Conservation (phyloP, 2,329 filamentous ascomycete species). For the Parastagonospora avenae region DNA sequence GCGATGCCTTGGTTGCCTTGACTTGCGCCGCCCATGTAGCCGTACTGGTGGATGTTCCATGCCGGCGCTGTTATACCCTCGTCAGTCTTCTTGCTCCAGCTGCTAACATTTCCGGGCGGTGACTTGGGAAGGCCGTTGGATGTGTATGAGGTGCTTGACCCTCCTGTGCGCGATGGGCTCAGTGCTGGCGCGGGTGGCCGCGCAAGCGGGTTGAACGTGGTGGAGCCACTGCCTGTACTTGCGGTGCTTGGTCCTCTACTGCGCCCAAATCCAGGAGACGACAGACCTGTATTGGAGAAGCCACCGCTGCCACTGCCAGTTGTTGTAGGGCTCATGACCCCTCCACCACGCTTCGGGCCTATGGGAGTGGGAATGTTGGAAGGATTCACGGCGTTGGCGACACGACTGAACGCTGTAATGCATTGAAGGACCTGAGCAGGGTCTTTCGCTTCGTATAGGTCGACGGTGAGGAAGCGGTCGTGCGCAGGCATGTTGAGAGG, state of each 20-base stretch:
- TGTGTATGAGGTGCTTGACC: constrained; percentile 63
- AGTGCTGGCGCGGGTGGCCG: constrained; percentile 45
- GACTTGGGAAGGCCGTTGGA: constrained; percentile 56
- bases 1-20: constrained; percentile 94
- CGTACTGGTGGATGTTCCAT: constrained; percentile 97
- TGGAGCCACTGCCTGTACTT: constrained; percentile 48
- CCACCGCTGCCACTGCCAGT: constrained; percentile 28
- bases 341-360: constrained; percentile 68
- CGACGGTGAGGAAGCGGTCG: constrained; percentile 95
- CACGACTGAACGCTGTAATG: constrained; percentile 86
- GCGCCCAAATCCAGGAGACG: constrained; percentile 36
- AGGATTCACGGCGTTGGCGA: constrained; percentile 77
- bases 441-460: constrained; percentile 94
- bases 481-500: constrained; percentile 89
- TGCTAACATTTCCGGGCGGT: constrained; percentile 68
- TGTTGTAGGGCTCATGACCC: constrained; percentile 40
- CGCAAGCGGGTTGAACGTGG: constrained; percentile 52
- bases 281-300: constrained; percentile 28
- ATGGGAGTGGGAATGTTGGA: constrained; percentile 75
- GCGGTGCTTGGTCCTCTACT: constrained; percentile 54
- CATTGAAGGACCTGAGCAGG: constrained; percentile 96
- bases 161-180: constrained; percentile 55
- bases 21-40: constrained; percentile 96
- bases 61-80: constrained; percentile 82
- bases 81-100: constrained; percentile 86